Percentiles rank a stretch among this genome's conserved stretches.
phyloP scores from a whole-genome alignment of 139 green algal genomes.

The Chlamydomonas eustigma region DNA sequence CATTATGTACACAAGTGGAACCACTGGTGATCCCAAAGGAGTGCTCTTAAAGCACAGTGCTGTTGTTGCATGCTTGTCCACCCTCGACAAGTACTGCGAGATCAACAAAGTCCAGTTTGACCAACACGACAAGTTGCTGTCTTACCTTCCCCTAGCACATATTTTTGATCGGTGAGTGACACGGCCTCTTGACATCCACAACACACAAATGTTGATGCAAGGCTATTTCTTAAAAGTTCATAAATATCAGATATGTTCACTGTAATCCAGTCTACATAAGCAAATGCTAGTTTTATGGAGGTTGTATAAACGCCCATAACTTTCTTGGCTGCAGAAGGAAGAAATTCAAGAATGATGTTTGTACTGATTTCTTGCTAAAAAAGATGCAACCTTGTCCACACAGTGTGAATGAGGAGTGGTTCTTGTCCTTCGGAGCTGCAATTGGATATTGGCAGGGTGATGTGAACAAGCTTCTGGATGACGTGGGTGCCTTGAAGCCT shows the following conservation, averaged over 20 bases:
- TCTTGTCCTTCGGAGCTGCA: conserved; percentile 62
- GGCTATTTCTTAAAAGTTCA: no score
- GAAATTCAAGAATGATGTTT: no score
- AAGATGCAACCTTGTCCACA: neutral
- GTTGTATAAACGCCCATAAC: no score
- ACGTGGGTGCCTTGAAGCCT: conserved; percentile 79
- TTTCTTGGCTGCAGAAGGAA: no score
- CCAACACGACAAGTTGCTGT: conserved; percentile 56
- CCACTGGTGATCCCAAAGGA: conserved; percentile 69
- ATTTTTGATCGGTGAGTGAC: conserved; percentile 78
- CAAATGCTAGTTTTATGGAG: no score
- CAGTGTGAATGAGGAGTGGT: conserved; percentile 62
- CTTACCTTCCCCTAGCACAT: conserved; percentile 85
- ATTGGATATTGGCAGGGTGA: conserved; percentile 87
- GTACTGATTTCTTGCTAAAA: no score
- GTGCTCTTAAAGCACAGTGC: conserved; percentile 73
- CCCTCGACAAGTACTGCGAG: conserved; percentile 26
- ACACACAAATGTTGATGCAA: no score
- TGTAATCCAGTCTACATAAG: no score
- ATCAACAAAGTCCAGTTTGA: conserved; percentile 25
- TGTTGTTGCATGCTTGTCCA: conserved; percentile 50
- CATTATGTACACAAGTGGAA: conserved; percentile 92
- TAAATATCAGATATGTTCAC: no score
- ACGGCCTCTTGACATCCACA: no score
- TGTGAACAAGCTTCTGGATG: conserved; percentile 75